A percentile compares a stretch with the other conserved stretches of the same genome.
Evolutionary conservation across 495 filamentous ascomycete genomes (phyloP).

Genomic region (Podospora sp.): DNA sequence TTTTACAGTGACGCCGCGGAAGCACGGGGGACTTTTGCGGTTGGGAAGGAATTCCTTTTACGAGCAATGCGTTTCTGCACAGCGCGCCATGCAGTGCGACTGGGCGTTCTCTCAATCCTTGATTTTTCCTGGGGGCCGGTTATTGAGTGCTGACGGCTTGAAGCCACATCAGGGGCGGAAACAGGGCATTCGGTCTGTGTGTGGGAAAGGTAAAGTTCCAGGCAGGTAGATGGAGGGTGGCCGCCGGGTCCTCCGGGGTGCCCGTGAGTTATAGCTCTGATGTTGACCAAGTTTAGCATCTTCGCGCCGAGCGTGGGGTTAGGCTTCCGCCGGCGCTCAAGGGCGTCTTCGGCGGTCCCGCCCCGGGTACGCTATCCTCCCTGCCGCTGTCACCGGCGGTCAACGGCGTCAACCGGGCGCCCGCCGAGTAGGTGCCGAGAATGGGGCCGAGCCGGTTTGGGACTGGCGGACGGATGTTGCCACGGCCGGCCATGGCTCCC

Average conservation of each 20-base stretch:
- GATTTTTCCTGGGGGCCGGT: background rate
- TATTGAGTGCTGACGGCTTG: background rate
- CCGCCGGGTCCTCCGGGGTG: background rate
- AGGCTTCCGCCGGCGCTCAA: background rate
- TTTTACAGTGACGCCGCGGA: background rate
- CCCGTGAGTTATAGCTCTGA: background rate
- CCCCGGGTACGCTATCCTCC: constrained; percentile 15
- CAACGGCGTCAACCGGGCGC: background rate
- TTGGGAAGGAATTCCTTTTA: background rate
- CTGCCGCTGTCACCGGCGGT: background rate
- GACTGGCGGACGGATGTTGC: background rate
- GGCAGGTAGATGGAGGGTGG: background rate
- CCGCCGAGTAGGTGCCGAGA: constrained; percentile 18
- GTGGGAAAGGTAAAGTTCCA: background rate
- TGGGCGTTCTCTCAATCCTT: background rate
- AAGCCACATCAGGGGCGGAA: background rate
- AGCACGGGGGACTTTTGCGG: background rate
- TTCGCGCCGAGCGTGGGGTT: background rate
- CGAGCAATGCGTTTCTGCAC: background rate
- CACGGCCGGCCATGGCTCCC: background rate
- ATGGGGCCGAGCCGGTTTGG: constrained; percentile 16
- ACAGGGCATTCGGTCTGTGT: background rate
- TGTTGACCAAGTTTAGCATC: background rate
- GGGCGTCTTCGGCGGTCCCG: background rate
- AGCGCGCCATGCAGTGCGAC: background rate